Evolutionary conservation across 352 stramenopile genomes (phyloP).

Genomic region (Phytopythium kandeliae): DNA sequence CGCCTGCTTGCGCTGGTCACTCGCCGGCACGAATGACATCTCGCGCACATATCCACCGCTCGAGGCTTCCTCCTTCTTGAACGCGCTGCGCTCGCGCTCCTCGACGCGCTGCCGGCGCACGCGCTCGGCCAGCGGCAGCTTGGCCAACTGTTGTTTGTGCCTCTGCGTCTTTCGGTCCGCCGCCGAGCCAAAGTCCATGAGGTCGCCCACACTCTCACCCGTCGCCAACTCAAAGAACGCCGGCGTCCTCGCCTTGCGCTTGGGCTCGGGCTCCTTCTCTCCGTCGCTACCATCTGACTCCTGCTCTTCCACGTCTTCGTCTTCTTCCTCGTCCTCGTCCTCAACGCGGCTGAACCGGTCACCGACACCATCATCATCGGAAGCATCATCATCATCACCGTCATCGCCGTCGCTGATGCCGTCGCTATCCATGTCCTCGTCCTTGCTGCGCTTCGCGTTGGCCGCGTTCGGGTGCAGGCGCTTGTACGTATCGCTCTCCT

Average conservation of each 20-base stretch:
- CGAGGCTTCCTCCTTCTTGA: constrained; percentile 78
- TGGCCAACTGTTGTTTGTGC: constrained; percentile 73
- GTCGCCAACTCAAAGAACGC: constrained; percentile 87
- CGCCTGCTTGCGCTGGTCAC: constrained; percentile 51
- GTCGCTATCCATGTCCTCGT: constrained; percentile 92
- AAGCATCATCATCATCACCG: constrained; percentile 27
- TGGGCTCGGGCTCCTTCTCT: constrained; percentile 8
- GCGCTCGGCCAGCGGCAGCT: constrained; percentile 74
- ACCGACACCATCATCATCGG: constrained; percentile 36
- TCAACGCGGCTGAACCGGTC: constrained; percentile 69
- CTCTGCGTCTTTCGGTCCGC: constrained; percentile 62
- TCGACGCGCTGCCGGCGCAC: constrained; percentile 66
- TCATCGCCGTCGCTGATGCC: constrained; percentile 59
- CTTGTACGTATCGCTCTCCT: constrained; percentile 95
- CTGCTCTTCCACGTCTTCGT: constrained; percentile 68
- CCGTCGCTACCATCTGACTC: constrained; percentile 51
- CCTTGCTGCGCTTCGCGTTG: constrained; percentile 61
- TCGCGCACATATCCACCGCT: constrained; percentile 65
- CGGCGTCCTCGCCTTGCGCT: constrained; percentile 40
- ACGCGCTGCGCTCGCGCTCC: constrained; percentile 70
- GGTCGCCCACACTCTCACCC: constrained; percentile 74
- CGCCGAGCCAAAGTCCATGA: constrained; percentile 72
- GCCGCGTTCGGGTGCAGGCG: constrained; percentile 93
- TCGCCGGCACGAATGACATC: constrained; percentile 73
- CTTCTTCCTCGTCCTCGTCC: constrained; percentile 48